Base-by-base conservation (phyloP, 805 yeast genomes). In the Blastobotrys mokoenaii region DNA sequence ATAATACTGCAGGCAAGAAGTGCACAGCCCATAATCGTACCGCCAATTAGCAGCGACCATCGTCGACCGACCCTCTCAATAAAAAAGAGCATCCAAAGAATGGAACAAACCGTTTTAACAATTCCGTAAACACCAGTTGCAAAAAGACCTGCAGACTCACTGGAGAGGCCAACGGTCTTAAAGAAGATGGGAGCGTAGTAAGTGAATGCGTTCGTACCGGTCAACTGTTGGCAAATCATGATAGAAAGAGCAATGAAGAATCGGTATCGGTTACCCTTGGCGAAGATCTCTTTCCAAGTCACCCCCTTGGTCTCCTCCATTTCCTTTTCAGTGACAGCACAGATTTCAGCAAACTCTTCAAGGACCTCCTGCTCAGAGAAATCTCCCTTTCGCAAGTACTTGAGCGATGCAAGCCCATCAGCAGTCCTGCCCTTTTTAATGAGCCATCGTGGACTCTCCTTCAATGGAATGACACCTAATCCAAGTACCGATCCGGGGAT, bases 201-300 rank as follows among this genome's bases (percentile, higher is more conserved):
- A 61, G 89, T 85, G 49, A 87, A 83, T 59, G 87, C 87, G 68
- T 88, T 88, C 50, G 87, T 80, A 44, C 97, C 97, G 7, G 94
- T 79, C 58, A 85, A 79, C 67, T 89, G 97, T 65, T 89, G 96
- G 56, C 85, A 70, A 16, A 85, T 58, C 63, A 43, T 75, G 61
- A 33, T 71, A 33, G 75, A 70, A 12, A 75, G 74, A 29, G 74
- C 70, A 40, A 62, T 64, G 64, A 84, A 80, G 43, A 52, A 40
- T 40, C 56, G 45, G 33, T 36, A 35, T 16, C 51, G 47, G 29
- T 52, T 18, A 67, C 46, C 52, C 2, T 45, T 45, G 29, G 46
- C 12, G 16, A 51, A 84, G 79, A 38, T 34, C 45, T 27, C 58
- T 78, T 83, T 15, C 59, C 46, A 57, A 79, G 64, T 3, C 75